A percentile compares a stretch with the other conserved stretches of the same genome.
These are phyloP conservation scores for Haplosporangium gracile DNA, from an alignment of 192 early-diverging fungal genomes.

Conservation along the genomic window DNA sequence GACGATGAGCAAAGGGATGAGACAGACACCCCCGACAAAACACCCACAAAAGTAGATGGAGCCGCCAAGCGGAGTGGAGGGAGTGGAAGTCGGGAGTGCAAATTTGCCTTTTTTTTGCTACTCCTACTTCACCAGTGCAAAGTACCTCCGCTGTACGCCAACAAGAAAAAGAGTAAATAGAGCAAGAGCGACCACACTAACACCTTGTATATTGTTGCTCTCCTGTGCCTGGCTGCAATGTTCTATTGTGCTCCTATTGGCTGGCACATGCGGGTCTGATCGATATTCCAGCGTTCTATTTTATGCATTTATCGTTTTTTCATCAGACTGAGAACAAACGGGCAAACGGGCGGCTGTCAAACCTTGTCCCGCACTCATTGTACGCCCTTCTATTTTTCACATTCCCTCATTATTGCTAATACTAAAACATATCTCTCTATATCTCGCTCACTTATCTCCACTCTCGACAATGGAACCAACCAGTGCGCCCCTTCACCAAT, in stretches of 20 bases:
- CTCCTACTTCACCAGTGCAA: background rate
- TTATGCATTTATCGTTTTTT: conserved; percentile 6
- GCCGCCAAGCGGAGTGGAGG: background rate
- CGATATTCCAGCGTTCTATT: background rate
- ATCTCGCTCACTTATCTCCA: background rate
- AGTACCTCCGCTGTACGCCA: background rate
- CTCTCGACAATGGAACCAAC: background rate
- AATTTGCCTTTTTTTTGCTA: background rate
- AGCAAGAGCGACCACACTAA: background rate
- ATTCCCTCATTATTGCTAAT: background rate
- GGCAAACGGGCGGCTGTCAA: background rate
- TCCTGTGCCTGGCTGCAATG: background rate
- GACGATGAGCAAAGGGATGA: background rate
- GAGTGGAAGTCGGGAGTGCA: background rate
- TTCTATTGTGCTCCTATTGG: conserved; percentile 2
- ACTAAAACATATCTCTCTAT: background rate
- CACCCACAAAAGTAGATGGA: background rate
- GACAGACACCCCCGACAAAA: background rate
- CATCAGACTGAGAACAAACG: background rate
- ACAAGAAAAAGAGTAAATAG: background rate
- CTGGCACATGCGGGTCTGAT: background rate
- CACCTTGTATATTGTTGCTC: too few relatives aligned
- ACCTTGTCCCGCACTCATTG: background rate
- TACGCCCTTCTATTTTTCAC: background rate
- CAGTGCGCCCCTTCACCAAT: conserved; percentile 14